phyloP scores from a whole-genome alignment of 1,284 basidiomycete species.

The Ceratobasidium sp. region DNA sequence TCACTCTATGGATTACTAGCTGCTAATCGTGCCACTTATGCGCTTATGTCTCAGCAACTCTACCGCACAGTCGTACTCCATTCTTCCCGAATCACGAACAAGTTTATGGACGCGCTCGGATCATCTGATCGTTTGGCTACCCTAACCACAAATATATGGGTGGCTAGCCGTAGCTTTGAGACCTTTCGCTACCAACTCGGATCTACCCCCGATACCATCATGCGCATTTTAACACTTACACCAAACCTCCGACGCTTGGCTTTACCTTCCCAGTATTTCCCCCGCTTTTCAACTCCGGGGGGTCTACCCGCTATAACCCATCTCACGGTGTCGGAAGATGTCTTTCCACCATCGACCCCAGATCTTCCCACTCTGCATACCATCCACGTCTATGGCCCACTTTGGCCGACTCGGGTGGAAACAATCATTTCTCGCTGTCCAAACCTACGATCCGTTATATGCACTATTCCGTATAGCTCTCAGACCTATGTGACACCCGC shows the following conservation, averaged over 20 bases:
- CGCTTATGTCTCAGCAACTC: constrained; percentile 6
- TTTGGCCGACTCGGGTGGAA: constrained; percentile 33
- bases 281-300: constrained; percentile 3
- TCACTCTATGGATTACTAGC: constrained; percentile 1
- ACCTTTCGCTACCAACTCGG: constrained; percentile 17
- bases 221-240: constrained; percentile 14
- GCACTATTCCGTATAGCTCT: constrained; percentile 19
- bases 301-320: constrained; percentile 8
- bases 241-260: constrained; percentile 33
- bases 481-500: constrained; percentile 29
- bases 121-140: constrained; percentile 4
- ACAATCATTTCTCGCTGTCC: constrained; percentile 33
- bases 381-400: constrained; percentile 23
- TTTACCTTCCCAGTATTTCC: constrained; percentile 33
- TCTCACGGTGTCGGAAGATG: constrained; percentile 22
- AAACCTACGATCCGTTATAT: constrained; percentile 7
- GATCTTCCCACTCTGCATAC: constrained; percentile 8
- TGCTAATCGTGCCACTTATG: constrained; percentile 18
- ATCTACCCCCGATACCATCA: background rate
- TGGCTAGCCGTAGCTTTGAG: constrained; percentile 4
- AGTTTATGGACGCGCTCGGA: constrained; percentile 11
- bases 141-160: constrained; percentile 14
- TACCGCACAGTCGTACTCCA: constrained; percentile 14
- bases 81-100: constrained; percentile 27
- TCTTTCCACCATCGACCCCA: constrained; percentile 27